These are phyloP conservation scores for Trichoderma gracile DNA, from an alignment of 2,329 filamentous ascomycete genomes.

Conservation along the genomic window DNA sequence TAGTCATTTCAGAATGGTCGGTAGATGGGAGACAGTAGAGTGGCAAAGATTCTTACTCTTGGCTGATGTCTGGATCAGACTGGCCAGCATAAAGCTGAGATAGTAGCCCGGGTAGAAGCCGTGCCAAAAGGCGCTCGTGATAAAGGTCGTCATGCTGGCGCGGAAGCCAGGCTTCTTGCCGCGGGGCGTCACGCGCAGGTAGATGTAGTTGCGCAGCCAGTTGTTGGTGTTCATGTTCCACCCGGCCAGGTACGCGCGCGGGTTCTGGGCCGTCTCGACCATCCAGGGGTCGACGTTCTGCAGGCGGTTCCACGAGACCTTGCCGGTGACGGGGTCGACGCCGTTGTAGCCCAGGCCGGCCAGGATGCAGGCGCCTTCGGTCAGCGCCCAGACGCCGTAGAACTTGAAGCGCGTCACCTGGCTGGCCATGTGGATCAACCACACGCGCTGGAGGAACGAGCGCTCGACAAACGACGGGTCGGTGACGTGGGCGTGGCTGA, in stretches of 20 bases:
- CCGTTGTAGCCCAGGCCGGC: constrained; percentile 94
- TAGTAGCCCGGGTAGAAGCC: constrained; percentile 98
- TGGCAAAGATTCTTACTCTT: constrained; percentile 67
- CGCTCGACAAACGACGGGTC: constrained; percentile 66
- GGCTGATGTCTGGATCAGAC: constrained; percentile 87
- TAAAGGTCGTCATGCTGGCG: constrained; percentile 90
- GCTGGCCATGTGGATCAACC: constrained; percentile 79
- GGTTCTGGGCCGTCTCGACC: constrained; percentile 90
- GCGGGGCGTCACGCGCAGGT: constrained; percentile 88
- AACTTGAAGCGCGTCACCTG: constrained; percentile 86
- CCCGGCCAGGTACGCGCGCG: constrained; percentile 82
- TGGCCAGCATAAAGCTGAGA: constrained; percentile 82
- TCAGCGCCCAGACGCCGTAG: constrained; percentile 92
- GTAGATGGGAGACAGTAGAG: constrained; percentile 30
- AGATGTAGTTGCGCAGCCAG: constrained; percentile 95
- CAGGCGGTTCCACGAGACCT: constrained; percentile 82
- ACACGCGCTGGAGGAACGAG: constrained; percentile 70
- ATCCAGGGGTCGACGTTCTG: constrained; percentile 85
- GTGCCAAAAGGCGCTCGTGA: constrained; percentile 95
- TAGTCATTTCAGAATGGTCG: not conserved
- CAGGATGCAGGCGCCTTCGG: constrained; percentile 92
- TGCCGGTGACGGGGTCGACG: constrained; percentile 79
- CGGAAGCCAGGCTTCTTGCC: constrained; percentile 96
- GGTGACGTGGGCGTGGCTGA: constrained; percentile 63
- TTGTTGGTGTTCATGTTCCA: constrained; percentile 99